A percentile compares a stretch with the other conserved stretches of the same genome.
Evolutionary conservation across 192 early-diverging fungal genomes (phyloP).

Genomic region (Kickxella alabastrina): DNA sequence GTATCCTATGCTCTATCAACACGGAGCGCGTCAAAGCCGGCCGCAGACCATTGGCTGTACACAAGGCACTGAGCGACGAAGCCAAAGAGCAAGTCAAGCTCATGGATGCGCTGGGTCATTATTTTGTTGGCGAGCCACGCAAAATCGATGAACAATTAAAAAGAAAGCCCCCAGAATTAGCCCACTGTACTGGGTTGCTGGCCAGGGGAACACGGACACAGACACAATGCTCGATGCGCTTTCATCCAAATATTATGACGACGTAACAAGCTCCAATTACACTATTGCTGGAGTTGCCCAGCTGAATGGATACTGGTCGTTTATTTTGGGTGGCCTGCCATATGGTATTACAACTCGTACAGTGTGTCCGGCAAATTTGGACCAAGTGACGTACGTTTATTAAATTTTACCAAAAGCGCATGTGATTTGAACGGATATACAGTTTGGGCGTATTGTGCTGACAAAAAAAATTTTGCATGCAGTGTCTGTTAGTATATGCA

Average conservation of each 20-base stretch:
- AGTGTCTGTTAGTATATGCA: background rate
- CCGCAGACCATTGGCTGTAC: constrained; percentile 18
- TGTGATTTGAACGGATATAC: no score
- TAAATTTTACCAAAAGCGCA: background rate
- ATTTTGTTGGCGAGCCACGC: constrained; percentile 36
- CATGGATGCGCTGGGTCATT: constrained; percentile 35
- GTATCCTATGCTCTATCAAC: constrained; percentile 35
- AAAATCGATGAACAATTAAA: constrained; percentile 41
- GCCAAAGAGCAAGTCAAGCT: constrained; percentile 32
- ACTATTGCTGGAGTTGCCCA: constrained; percentile 43
- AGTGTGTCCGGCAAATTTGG: constrained; percentile 24
- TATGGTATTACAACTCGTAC: background rate
- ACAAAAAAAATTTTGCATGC: background rate
- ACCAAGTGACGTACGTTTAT: constrained; percentile 23
- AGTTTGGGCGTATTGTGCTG: background rate
- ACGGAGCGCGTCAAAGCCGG: constrained; percentile 5
- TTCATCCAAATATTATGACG: constrained; percentile 14
- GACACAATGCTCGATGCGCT: constrained; percentile 15
- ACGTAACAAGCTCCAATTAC: constrained; percentile 21
- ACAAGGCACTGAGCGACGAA: constrained; percentile 22
- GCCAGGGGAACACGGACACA: constrained; percentile 20
- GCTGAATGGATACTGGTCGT: constrained; percentile 45
- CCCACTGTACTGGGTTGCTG: constrained; percentile 42
- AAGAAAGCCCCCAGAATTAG: constrained; percentile 17
- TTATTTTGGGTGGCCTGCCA: constrained; percentile 32